Evolutionary conservation across 257 asterid species (phyloP).

Genomic region (Solanum bulbocastanum): DNA sequence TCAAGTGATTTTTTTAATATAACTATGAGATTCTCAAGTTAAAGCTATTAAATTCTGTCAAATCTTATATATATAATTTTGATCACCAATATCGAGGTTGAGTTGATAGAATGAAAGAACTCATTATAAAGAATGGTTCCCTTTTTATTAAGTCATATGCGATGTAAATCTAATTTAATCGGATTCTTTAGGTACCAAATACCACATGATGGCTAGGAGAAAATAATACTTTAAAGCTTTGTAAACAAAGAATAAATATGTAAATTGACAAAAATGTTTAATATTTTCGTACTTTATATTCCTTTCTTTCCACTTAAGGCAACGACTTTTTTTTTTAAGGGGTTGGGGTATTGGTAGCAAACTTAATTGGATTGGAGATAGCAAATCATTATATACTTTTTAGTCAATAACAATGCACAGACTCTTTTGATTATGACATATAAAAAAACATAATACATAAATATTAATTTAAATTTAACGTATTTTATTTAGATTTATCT

Average conservation of each 20-base stretch:
- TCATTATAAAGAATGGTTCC: neutral
- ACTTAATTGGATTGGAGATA: neutral
- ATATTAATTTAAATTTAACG: rapidly evolving
- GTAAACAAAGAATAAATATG: neutral
- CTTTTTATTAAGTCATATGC: neutral
- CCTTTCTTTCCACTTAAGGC: neutral
- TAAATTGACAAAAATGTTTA: neutral
- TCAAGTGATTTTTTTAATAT: neutral
- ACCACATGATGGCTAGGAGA: neutral
- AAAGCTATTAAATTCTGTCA: neutral
- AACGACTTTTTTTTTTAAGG: neutral
- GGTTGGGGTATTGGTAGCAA: neutral
- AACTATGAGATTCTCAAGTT: neutral
- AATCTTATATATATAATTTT: neutral
- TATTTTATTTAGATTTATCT: rapidly evolving
- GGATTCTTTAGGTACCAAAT: neutral
- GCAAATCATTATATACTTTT: neutral
- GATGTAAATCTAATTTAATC: neutral
- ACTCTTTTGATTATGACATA: neutral
- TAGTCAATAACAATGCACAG: neutral
- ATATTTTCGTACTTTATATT: neutral
- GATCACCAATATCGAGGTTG: neutral
- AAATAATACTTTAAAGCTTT: neutral
- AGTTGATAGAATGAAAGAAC: neutral
- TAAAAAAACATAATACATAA: too few relatives aligned